A percentile compares a stretch with the other conserved stretches of the same genome.
Conservation (phyloP, 768 basidiomycete species). For the Tylopilus sp. region DNA sequence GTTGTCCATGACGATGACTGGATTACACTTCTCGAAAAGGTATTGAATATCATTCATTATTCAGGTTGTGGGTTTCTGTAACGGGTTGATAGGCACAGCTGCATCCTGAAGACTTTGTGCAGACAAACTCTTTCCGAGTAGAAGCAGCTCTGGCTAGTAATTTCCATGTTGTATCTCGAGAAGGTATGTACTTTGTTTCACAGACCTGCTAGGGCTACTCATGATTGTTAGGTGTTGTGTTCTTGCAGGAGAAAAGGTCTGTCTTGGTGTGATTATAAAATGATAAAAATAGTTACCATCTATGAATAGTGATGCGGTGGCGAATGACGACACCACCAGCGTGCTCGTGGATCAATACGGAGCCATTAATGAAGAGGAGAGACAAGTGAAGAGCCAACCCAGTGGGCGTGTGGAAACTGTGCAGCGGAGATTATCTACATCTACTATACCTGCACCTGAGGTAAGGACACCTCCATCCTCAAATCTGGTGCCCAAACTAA, state of each 20-base stretch:
- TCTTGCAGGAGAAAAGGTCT: background rate
- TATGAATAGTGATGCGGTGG: background rate
- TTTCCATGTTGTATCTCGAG: constrained; percentile 1
- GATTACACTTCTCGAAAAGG: constrained; percentile 6
- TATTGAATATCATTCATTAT: background rate
- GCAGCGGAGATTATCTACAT: no score
- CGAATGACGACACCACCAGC: background rate
- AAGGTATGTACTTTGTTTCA: background rate
- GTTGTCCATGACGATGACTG: constrained; percentile 6
- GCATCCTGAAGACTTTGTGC: background rate
- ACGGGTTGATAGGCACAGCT: background rate
- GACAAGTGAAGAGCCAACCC: no score
- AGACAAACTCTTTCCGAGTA: background rate
- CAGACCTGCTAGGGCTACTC: background rate
- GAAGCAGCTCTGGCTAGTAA: background rate
- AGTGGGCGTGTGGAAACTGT: no score
- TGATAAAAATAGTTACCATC: background rate
- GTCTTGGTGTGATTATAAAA: background rate
- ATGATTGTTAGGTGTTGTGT: constrained; percentile 1
- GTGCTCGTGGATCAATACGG: no score
- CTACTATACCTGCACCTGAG: no score
- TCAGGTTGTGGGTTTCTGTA: background rate
- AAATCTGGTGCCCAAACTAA: no score
- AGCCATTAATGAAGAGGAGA: no score
- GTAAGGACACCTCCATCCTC: no score